phyloP scores from a whole-genome alignment of 2,329 filamentous ascomycete species.

The Fusarium sublunatum region DNA sequence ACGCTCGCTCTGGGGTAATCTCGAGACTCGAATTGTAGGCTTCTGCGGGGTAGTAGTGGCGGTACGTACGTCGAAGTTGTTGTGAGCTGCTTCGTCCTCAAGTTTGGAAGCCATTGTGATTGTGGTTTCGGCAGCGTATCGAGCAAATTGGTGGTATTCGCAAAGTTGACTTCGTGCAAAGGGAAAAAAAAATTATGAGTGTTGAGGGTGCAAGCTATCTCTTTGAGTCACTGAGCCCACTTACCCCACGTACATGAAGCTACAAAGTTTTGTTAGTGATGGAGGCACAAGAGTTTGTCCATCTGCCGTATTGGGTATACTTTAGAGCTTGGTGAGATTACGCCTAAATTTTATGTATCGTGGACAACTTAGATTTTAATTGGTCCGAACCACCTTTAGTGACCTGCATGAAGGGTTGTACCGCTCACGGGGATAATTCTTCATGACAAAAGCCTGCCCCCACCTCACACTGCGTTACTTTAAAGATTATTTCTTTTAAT shows the following conservation, averaged over 20 bases:
- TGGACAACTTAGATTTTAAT: neutral
- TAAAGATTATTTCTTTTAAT: too few relatives aligned
- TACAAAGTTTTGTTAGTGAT: neutral
- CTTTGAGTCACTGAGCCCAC: neutral
- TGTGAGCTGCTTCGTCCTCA: slow-evolving; percentile 17
- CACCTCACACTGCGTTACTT: neutral
- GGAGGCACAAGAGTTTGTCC: neutral
- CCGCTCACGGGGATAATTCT: neutral
- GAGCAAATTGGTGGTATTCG: neutral
- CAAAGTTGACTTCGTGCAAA: neutral
- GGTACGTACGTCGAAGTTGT: slow-evolving; percentile 26
- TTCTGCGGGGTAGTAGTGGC: neutral
- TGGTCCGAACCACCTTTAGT: neutral
- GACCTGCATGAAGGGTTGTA: neutral
- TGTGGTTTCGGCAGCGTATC: slow-evolving; percentile 1
- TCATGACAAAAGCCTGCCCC: neutral
- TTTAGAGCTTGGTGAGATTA: too few relatives aligned
- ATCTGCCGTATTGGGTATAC: neutral
- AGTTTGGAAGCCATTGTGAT: slow-evolving; percentile 16
- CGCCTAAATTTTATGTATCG: too few relatives aligned
- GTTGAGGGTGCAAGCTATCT: neutral
- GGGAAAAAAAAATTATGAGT: neutral
- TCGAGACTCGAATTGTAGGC: slow-evolving; percentile 5
- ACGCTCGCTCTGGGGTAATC: too few relatives aligned
- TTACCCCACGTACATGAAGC: neutral